Evolutionary conservation across 2,329 filamentous ascomycete genomes (phyloP).

Genomic region (Penicillium vulpinum): DNA sequence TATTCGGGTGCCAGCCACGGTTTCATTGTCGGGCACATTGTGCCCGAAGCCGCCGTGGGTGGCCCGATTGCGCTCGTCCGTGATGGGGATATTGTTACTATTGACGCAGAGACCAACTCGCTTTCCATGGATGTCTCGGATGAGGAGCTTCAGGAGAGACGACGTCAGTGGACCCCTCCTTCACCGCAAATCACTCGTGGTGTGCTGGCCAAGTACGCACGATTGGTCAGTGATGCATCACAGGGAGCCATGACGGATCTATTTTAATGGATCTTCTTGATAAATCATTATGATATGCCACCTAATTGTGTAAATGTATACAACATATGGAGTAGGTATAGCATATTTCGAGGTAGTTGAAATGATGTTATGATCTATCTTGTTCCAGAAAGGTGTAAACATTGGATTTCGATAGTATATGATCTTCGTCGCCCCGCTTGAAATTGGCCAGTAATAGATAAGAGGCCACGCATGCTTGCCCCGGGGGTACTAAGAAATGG

Average conservation of each 20-base stretch:
- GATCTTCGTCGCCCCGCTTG: slow-evolving; percentile 6
- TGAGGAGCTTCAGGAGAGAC: slow-evolving; percentile 66
- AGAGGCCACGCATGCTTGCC: neutral
- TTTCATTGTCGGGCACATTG: slow-evolving; percentile 91
- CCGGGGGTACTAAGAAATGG: neutral
- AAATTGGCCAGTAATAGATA: slow-evolving; percentile 1
- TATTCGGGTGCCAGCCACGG: slow-evolving; percentile 88
- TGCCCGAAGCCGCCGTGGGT: slow-evolving; percentile 82
- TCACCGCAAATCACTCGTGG: slow-evolving; percentile 74
- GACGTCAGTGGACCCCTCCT: slow-evolving; percentile 69
- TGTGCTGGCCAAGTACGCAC: slow-evolving; percentile 84
- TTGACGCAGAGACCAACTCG: slow-evolving; percentile 75
- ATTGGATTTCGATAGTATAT: slow-evolving; percentile 2
- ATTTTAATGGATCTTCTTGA: slow-evolving; percentile 33
- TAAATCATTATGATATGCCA: neutral
- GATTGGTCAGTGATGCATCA: slow-evolving; percentile 84
- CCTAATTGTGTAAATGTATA: neutral
- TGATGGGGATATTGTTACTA: slow-evolving; percentile 79
- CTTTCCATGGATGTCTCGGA: slow-evolving; percentile 71
- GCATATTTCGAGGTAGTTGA: neutral
- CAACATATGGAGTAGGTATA: slow-evolving; percentile 5
- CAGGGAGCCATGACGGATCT: slow-evolving; percentile 87
- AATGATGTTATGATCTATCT: slow-evolving; percentile 3
- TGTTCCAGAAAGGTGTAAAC: neutral
- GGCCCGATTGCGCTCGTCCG: slow-evolving; percentile 80